Conservation (phyloP, 495 filamentous ascomycete species). For the Endocarpon pusillum region DNA sequence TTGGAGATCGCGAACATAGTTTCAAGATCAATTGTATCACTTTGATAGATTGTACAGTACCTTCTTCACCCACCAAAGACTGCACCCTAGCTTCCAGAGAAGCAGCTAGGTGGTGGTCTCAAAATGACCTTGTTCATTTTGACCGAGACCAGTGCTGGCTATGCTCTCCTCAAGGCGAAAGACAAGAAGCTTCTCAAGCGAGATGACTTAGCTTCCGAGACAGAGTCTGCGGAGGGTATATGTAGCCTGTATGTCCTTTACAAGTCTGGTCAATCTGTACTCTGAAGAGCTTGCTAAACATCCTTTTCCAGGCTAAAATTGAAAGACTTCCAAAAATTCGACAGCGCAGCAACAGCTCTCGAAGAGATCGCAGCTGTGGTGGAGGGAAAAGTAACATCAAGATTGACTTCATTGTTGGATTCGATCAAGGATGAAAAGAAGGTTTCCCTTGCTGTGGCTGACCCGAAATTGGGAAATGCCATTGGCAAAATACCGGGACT, state of each 20-base stretch:
- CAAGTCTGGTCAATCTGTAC: constrained; percentile 2
- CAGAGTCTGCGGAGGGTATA: constrained; percentile 66
- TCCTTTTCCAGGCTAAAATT: constrained; percentile 54
- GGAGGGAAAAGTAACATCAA: constrained; percentile 91
- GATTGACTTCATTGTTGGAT: constrained; percentile 64
- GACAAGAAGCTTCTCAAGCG: constrained; percentile 94
- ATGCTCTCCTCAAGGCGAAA: constrained; percentile 92
- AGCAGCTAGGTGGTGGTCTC: constrained; percentile 18
- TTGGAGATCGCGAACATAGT: no score
- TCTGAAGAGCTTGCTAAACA: neutral
- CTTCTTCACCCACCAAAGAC: no score
- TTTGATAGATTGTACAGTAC: no score
- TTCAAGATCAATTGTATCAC: no score
- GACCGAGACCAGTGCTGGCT: constrained; percentile 87
- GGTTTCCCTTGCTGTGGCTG: constrained; percentile 82
- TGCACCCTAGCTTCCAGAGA: no score
- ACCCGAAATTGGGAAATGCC: constrained; percentile 77
- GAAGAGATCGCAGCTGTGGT: constrained; percentile 76
- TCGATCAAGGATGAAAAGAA: constrained; percentile 96
- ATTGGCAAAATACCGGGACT: constrained; percentile 86
- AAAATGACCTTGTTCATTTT: constrained; percentile 67
- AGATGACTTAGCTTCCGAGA: constrained; percentile 55
- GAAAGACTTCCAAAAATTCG: constrained; percentile 94
- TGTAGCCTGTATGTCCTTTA: constrained; percentile 55
- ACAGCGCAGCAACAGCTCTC: constrained; percentile 68